phyloP scores from a whole-genome alignment of 2,329 filamentous ascomycete species.

The Phialemoniopsis sp. region DNA sequence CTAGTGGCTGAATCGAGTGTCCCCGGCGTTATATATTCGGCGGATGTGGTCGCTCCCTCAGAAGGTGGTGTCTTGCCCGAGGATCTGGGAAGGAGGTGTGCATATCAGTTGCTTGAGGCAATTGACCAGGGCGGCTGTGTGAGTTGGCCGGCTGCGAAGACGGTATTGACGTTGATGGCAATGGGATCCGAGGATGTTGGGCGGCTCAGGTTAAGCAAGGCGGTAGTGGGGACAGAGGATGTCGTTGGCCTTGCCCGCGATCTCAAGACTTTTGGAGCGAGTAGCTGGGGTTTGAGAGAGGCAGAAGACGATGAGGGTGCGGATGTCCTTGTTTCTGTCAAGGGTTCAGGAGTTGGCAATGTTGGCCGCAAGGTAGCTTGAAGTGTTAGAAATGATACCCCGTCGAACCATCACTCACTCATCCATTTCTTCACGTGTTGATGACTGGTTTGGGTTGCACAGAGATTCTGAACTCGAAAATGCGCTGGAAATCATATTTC shows the following conservation, averaged over 20 bases:
- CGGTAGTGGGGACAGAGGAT: slow-evolving; percentile 77
- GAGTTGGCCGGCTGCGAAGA: slow-evolving; percentile 65
- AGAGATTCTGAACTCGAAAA: no score
- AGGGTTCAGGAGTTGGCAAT: slow-evolving; percentile 90
- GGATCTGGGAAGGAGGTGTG: slow-evolving; percentile 83
- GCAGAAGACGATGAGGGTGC: slow-evolving; percentile 56
- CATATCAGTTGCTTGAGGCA: slow-evolving; percentile 81
- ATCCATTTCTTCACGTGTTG: no score
- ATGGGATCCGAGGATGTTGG: slow-evolving; percentile 98
- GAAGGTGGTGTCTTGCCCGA: slow-evolving; percentile 81
- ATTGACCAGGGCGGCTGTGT: slow-evolving; percentile 82
- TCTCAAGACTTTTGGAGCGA: slow-evolving; percentile 81
- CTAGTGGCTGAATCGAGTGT: slow-evolving; percentile 90
- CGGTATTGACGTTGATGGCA: slow-evolving; percentile 85
- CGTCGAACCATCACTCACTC: no score
- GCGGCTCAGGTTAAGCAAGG: slow-evolving; percentile 73
- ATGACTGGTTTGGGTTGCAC: no score
- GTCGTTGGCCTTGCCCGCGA: slow-evolving; percentile 79
- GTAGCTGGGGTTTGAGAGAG: slow-evolving; percentile 85
- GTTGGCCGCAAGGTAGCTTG: slow-evolving; percentile 83
- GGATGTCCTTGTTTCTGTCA: slow-evolving; percentile 84
- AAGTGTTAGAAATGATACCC: slow-evolving; percentile 7
- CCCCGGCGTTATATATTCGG: slow-evolving; percentile 76
- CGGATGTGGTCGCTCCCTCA: slow-evolving; percentile 73
- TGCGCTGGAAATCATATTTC: background rate